Conservation (phyloP, 2,329 filamentous ascomycete genomes). For the Fusarium phyllophilum region DNA sequence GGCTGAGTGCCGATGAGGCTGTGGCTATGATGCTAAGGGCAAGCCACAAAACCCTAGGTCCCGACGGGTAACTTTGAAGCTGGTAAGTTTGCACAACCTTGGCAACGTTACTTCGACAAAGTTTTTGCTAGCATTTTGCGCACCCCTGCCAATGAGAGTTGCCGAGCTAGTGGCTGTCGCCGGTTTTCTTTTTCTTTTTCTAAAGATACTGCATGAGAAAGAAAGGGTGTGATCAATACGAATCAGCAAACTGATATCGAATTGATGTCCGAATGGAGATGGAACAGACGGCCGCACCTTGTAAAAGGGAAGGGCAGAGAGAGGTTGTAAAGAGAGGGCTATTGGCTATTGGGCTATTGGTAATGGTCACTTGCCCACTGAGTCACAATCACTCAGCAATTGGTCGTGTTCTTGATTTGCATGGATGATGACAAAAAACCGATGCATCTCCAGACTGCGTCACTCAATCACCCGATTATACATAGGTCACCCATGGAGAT, state of each 20-base stretch:
- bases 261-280: constrained; percentile 5
- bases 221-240: constrained; percentile 34
- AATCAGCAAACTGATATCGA: constrained; percentile 15
- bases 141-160: constrained; percentile 13
- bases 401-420: constrained; percentile 4
- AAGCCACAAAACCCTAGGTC: constrained; percentile 24
- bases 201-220: constrained; percentile 4
- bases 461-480: constrained; percentile 12
- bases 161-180: constrained; percentile 20
- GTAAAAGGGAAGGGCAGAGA: constrained; percentile 14
- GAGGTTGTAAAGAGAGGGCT: constrained; percentile 6
- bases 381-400: constrained; percentile 31
- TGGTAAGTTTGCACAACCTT: constrained; percentile 24
- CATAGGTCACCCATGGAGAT: not conserved
- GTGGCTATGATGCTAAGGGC: constrained; percentile 19
- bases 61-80: constrained; percentile 1
- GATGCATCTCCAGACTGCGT: constrained; percentile 16
- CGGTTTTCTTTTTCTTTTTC: not conserved
- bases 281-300: constrained; percentile 8
- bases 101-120: constrained; percentile 36
- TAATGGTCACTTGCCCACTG: constrained; percentile 23
- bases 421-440: not conserved
- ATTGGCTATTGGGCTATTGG: not conserved
- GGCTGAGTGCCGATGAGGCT: constrained; percentile 27
- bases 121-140: constrained; percentile 11